phyloP scores from a whole-genome alignment of 2,329 filamentous ascomycete genomes.

The Metarhizium anisopliae region DNA sequence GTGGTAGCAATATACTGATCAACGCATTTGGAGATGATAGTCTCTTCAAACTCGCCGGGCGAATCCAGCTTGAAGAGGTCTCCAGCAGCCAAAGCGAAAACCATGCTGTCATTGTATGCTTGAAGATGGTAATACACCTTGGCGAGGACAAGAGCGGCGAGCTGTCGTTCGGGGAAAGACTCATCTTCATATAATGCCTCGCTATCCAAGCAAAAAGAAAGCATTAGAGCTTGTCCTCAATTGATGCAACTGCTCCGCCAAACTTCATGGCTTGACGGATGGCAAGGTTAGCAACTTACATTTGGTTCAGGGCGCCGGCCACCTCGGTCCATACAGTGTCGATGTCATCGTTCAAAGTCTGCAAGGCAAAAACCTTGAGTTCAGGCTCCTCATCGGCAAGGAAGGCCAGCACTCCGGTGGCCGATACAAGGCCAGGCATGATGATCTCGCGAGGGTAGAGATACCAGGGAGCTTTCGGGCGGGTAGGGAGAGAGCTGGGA shows the following conservation, averaged over 20 bases:
- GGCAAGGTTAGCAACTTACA: slow-evolving; percentile 47
- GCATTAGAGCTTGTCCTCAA: neutral
- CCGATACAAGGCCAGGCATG: slow-evolving; percentile 92
- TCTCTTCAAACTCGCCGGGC: slow-evolving; percentile 94
- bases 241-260: neutral
- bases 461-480: neutral
- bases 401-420: slow-evolving; percentile 90
- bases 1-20: slow-evolving; percentile 89
- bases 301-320: slow-evolving; percentile 81
- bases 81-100: slow-evolving; percentile 88
- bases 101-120: slow-evolving; percentile 99
- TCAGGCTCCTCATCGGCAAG: slow-evolving; percentile 90
- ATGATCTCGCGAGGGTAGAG: slow-evolving; percentile 12
- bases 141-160: slow-evolving; percentile 87
- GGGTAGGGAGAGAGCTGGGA: neutral
- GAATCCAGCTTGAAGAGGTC: slow-evolving; percentile 90
- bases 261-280: too few relatives aligned
- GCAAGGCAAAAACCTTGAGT: slow-evolving; percentile 88
- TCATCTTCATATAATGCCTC: slow-evolving; percentile 98
- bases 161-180: slow-evolving; percentile 82
- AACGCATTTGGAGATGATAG: slow-evolving; percentile 96
- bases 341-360: slow-evolving; percentile 92
- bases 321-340: slow-evolving; percentile 98
- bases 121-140: slow-evolving; percentile 99
- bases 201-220: slow-evolving; percentile 36